Base-by-base conservation (phyloP, 495 filamentous ascomycete genomes). In the Thermochaetoides thermophila region DNA sequence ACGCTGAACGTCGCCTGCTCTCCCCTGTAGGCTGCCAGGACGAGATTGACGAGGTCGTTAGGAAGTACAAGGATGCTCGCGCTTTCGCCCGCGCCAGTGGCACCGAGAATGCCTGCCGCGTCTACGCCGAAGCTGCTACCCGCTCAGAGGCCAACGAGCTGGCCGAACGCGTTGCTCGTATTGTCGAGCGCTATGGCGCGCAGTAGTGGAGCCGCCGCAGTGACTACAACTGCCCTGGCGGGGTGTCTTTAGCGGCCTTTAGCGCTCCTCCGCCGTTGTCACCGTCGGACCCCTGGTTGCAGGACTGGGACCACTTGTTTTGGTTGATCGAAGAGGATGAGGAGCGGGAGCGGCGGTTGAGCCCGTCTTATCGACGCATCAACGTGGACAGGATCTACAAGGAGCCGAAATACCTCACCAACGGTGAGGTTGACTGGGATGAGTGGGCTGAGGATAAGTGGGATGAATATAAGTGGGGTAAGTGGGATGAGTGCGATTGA, bases 121-220 rank as follows among this genome's bases (percentile, higher is more conserved):
- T 97, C 15, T 97, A 97, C 55, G 85, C 86, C n/a, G 89, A 97
- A 57, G 89, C 89, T 11, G 84, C 80, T 5, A 85, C 77, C 38
- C 73, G 76, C 33, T 73, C 72, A 3, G 82, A 92, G 48, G 80
- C 82, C 0, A 83, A 89, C 46, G 84, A 91, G 49, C 68, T 94
- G 26, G 84, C 84, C 24, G 76, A 74, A 30, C 75, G 83, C 41
- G 81, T 94, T 20, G 75, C 81, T 4, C 69, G 71, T 28, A 71
- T 89, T 32, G 78, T 92, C 28, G 61, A 57, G 32, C 50, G 48
- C 17, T 50, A 49, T 36, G 50, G 50, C 18, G n/a, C 30, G 25
- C 34, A 33, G 23, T 37, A 42, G 24, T 12, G 29, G 4, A 13
- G 32, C 25, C 17, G 17, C 23, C 32, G 21, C n/a, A 25, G 32